Percentiles rank a stretch among this genome's conserved stretches.
These are phyloP conservation scores for Mycena sp. DNA, from an alignment of 1,284 basidiomycete genomes.

Conservation along the genomic window DNA sequence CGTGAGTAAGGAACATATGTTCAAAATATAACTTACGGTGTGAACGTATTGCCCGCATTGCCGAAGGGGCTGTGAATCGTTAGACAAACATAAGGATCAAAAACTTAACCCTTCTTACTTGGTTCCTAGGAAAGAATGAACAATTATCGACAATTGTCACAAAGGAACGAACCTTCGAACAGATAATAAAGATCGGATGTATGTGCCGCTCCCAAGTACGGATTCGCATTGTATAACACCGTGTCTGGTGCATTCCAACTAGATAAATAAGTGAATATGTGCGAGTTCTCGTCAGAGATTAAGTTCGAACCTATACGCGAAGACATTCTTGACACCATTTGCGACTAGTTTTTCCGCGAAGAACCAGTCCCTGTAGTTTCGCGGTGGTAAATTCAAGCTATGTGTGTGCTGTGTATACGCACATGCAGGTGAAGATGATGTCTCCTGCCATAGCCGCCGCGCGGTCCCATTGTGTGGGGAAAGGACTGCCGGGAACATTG, in stretches of 20 bases:
- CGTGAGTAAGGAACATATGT: too few species aligned
- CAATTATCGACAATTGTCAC: neutral
- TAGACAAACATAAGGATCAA: neutral
- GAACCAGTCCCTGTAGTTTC: conserved; percentile 49
- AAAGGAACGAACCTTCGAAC: conserved; percentile 45
- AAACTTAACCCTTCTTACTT: conserved; percentile 38
- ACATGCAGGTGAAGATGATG: conserved; percentile 58
- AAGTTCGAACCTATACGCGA: conserved; percentile 42
- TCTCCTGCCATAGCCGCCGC: conserved; percentile 54
- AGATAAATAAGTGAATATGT: neutral
- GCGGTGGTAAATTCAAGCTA: neutral
- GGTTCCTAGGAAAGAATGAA: conserved; percentile 38
- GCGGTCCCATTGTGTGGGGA: conserved; percentile 51
- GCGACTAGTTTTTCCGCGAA: conserved; percentile 45
- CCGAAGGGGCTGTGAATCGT: conserved; percentile 33
- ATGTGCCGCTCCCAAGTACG: conserved; percentile 54
- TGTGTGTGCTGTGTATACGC: conserved; percentile 15
- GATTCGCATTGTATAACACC: conserved; percentile 46
- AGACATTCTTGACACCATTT: conserved; percentile 46
- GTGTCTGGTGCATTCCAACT: conserved; percentile 57
- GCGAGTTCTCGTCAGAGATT: neutral
- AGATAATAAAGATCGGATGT: conserved; percentile 56
- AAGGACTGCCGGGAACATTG: conserved; percentile 45
- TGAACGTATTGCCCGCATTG: conserved; percentile 52
- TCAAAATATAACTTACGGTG: too few species aligned